Conservation (phyloP, 768 basidiomycete genomes). For the Heimioporus sp. region DNA sequence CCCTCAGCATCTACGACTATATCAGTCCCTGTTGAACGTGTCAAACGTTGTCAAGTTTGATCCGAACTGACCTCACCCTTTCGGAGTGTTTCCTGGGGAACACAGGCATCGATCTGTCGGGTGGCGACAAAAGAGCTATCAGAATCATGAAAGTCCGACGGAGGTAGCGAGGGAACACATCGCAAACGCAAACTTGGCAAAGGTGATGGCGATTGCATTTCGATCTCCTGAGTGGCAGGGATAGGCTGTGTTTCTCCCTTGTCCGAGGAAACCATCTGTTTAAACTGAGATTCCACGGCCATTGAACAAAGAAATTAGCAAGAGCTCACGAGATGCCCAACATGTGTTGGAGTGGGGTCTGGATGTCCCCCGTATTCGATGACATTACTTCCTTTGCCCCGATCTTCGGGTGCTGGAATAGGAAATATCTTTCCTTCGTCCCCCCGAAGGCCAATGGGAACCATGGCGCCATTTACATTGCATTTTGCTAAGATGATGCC, state of each 20-base stretch:
- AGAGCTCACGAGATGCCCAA: constrained; percentile 53
- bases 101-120: constrained; percentile 17
- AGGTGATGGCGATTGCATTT: constrained; percentile 25
- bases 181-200: constrained; percentile 7
- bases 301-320: not conserved
- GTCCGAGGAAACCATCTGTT: constrained; percentile 21
- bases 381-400: constrained; percentile 1
- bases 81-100: constrained; percentile 1
- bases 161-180: constrained; percentile 21
- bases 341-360: constrained; percentile 50
- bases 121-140: constrained; percentile 21
- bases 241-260: constrained; percentile 54
- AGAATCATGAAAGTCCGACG: constrained; percentile 24
- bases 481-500: constrained; percentile 26
- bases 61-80: constrained; percentile 4
- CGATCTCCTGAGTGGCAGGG: constrained; percentile 32
- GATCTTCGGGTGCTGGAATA: constrained; percentile 27
- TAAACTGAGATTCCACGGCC: constrained; percentile 1
- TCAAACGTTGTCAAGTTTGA: constrained; percentile 51
- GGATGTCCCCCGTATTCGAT: constrained; percentile 48
- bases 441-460: constrained; percentile 59
- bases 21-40: not conserved
- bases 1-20: constrained; percentile 31
- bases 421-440: constrained; percentile 55
- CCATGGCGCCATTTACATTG: constrained; percentile 14